Percentiles rank a stretch among this genome's conserved stretches.
Conservation (phyloP, 2,329 filamentous ascomycete species). For the Alternaria atra region DNA sequence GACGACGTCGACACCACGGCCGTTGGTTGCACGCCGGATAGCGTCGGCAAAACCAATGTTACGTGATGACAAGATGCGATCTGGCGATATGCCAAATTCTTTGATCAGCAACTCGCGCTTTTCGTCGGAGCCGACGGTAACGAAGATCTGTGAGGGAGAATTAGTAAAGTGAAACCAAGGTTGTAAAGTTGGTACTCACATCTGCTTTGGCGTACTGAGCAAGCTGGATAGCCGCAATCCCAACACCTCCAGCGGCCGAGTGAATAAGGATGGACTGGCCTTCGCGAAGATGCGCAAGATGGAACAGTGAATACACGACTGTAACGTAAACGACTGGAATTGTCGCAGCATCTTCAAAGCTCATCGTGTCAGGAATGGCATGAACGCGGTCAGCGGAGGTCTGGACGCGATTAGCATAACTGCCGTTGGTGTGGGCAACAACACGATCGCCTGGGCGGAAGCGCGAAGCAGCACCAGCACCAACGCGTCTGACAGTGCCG, state of each 20-base stretch:
- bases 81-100: constrained; percentile 26
- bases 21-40: background rate
- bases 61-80: constrained; percentile 35
- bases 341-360: constrained; percentile 4
- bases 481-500: background rate
- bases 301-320: constrained; percentile 8
- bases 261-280: constrained; percentile 40
- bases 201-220: constrained; percentile 16
- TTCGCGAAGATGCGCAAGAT: constrained; percentile 6
- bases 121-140: no score
- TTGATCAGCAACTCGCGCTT: background rate
- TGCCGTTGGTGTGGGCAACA: background rate
- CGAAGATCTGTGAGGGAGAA: no score
- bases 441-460: background rate
- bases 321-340: constrained; percentile 18
- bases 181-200: no score
- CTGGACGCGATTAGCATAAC: no score
- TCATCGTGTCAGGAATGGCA: background rate
- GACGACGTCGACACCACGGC: constrained; percentile 2
- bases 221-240: constrained; percentile 29
- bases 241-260: constrained; percentile 31
- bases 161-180: no score
- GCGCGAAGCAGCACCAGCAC: no score
- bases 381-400: background rate
- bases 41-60: background rate